Conservation (phyloP, 768 basidiomycete species). For the Podaxis mareebaensis region DNA sequence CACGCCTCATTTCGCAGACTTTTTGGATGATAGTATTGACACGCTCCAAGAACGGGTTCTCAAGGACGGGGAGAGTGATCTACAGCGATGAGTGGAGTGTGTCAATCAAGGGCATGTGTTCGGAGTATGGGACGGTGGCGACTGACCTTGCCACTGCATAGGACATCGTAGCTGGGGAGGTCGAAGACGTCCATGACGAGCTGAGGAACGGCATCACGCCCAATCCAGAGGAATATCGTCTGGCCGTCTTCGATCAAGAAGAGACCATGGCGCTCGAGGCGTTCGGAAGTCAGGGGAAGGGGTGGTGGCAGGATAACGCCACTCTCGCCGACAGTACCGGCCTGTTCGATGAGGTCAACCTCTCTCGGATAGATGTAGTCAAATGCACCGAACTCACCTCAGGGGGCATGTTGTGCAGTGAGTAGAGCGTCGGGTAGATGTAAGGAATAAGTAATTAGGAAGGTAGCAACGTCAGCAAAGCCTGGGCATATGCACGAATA, state of each 20-base stretch:
- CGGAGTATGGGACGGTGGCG: conserved; percentile 1
- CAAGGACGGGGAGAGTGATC: conserved; percentile 87
- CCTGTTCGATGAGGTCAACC: conserved; percentile 41
- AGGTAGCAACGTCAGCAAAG: conserved; percentile 86
- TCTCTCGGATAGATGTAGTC: conserved; percentile 10
- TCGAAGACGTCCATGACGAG: conserved; percentile 96
- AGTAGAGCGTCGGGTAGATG: conserved; percentile 93
- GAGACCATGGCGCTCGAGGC: conserved; percentile 91
- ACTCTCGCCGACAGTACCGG: conserved; percentile 86
- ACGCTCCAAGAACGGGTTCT: conserved; percentile 94
- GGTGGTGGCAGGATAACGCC: conserved; percentile 88
- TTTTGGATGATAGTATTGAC: conserved; percentile 94
- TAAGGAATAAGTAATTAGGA: conserved; percentile 91
- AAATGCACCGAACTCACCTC: conserved; percentile 53
- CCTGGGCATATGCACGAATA: conserved; percentile 93
- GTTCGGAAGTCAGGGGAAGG: conserved; percentile 91
- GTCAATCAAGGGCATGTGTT: neutral
- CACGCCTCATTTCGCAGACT: conserved; percentile 89
- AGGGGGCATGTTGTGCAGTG: conserved; percentile 92
- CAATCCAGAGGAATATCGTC: conserved; percentile 97
- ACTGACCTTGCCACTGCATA: conserved; percentile 90
- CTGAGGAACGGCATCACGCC: conserved; percentile 95
- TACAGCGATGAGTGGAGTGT: conserved; percentile 27
- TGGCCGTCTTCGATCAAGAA: conserved; percentile 98
- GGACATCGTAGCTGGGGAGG: conserved; percentile 80